Evolutionary conservation across 495 filamentous ascomycete genomes (phyloP).

Genomic region (Penicillium coffeae): DNA sequence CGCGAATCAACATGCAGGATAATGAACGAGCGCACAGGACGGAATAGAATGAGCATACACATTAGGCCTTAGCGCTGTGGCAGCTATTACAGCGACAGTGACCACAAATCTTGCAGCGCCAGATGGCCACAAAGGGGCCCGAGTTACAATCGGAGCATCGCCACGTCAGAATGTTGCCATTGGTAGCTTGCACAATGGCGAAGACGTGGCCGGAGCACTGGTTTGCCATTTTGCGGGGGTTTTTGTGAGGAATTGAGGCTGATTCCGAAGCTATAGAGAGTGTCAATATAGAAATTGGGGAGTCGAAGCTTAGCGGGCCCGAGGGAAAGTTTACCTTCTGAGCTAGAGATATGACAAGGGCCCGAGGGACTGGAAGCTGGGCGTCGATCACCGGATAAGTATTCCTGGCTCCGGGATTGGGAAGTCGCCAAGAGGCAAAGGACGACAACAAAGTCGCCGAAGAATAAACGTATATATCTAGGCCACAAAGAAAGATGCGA

Average conservation of each 20-base stretch:
- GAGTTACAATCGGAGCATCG: constrained; percentile 49
- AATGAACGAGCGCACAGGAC: too few relatives aligned
- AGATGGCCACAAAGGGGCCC: constrained; percentile 47
- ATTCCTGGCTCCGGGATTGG: constrained; percentile 6
- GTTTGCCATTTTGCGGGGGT: constrained; percentile 37
- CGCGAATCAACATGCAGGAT: neutral
- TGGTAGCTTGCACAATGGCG: constrained; percentile 43
- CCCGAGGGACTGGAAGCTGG: constrained; percentile 22
- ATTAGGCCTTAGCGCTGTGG: constrained; percentile 41
- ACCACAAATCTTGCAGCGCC: constrained; percentile 48
- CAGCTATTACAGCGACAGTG: constrained; percentile 45
- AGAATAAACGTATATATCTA: neutral
- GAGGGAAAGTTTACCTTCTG: constrained; percentile 17
- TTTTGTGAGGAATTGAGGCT: neutral
- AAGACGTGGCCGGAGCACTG: constrained; percentile 45
- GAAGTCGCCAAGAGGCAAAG: neutral
- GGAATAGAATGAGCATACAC: too few relatives aligned
- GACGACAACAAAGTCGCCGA: neutral
- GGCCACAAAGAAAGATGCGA: too few relatives aligned
- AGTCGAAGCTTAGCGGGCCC: constrained; percentile 1
- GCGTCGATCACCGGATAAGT: constrained; percentile 23
- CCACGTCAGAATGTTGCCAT: constrained; percentile 49
- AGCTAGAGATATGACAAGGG: constrained; percentile 13
- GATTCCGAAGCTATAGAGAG: neutral
- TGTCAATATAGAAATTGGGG: constrained; percentile 1